Evolutionary conservation across 2,329 filamentous ascomycete genomes (phyloP), one percentile per base, ranked within the genome.

Genomic region (Pleochaeta shiraiana): DNA sequence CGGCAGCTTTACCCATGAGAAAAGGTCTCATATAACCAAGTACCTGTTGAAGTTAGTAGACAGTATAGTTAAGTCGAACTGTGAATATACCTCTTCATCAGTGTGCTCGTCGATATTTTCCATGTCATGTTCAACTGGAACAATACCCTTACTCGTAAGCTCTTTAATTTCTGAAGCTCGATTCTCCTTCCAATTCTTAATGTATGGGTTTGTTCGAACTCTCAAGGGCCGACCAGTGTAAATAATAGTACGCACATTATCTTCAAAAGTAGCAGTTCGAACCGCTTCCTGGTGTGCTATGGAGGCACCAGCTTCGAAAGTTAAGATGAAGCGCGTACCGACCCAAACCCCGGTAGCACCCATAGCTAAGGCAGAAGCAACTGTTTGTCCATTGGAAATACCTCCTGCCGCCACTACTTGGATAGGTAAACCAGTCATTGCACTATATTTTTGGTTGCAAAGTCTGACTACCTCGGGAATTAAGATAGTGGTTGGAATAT

Each of bases 161-260:
- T 95, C 83, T 81, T 91, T 95, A 76, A 98, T 95, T 80, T 98
- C 93, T 45, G 82, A 78, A 69, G 81, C 79, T 70, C 93, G 88
- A 79, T 97, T 93, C 72, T 86, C 86, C 78, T 98, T 92, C 93
- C 93, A 98, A 80, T 95, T 88, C 73, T 83, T 75, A 73, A 98
- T 97, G 77, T 98, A 98, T 6, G 86, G 76, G 79, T 97, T 98
- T 74, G 83, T 93, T 74, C 91, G 86, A 66, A 98, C 93, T 70
- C 93, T 89, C 73, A 98, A 81, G 39, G 93, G 93, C 65, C 93
- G 88, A 65, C 93, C 93, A 65, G 93, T 98, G 82, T 97, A 98
- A 78, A 98, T 98, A 75, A 97, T 89, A 62, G 93, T 98, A 74
- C 90, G 88, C 74, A 97, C 79, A 73, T 95, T 98, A 77, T 98